phyloP scores from a whole-genome alignment of 2,329 filamentous ascomycete species.

The Neophaeococcomyces mojaviensis region DNA sequence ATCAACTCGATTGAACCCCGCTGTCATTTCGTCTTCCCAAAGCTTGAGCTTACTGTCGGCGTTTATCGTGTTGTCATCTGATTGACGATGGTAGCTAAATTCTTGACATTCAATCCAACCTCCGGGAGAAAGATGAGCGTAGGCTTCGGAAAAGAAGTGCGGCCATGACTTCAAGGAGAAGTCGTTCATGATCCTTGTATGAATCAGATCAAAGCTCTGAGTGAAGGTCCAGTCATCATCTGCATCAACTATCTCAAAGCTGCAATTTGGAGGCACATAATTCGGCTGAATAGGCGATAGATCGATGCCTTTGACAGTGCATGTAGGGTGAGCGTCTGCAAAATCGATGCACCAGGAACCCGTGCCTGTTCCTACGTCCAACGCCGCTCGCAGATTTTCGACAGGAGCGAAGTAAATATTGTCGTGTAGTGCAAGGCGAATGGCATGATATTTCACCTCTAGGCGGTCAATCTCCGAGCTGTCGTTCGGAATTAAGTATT shows the following conservation, averaged over 20 bases:
- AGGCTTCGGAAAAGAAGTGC: constrained; percentile 8
- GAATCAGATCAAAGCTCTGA: constrained; percentile 53
- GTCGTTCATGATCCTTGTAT: constrained; percentile 16
- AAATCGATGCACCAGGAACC: constrained; percentile 29
- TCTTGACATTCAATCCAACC: constrained; percentile 35
- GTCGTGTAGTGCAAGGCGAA: constrained; percentile 16
- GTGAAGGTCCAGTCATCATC: constrained; percentile 51
- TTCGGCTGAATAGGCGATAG: constrained; percentile 34
- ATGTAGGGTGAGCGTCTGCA: constrained; percentile 32
- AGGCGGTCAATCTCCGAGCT: constrained; percentile 30
- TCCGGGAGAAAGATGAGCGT: constrained; percentile 28
- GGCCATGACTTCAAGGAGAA: constrained; percentile 10
- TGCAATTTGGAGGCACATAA: constrained; percentile 47
- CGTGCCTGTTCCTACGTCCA: constrained; percentile 18
- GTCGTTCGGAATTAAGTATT: constrained; percentile 31
- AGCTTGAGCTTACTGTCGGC: constrained; percentile 8
- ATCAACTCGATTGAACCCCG: constrained; percentile 13
- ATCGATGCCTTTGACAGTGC: constrained; percentile 28
- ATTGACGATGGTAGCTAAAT: constrained; percentile 12
- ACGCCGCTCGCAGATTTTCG: constrained; percentile 4
- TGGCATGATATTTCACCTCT: constrained; percentile 29
- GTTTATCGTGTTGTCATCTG: constrained; percentile 13
- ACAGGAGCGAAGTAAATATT: constrained; percentile 24
- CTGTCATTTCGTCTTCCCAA: constrained; percentile 15
- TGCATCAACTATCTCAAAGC: constrained; percentile 51